Evolutionary conservation across 768 basidiomycete species (phyloP), one percentile per base, ranked within the genome.

Genomic region (Tubosaeta sp.): DNA sequence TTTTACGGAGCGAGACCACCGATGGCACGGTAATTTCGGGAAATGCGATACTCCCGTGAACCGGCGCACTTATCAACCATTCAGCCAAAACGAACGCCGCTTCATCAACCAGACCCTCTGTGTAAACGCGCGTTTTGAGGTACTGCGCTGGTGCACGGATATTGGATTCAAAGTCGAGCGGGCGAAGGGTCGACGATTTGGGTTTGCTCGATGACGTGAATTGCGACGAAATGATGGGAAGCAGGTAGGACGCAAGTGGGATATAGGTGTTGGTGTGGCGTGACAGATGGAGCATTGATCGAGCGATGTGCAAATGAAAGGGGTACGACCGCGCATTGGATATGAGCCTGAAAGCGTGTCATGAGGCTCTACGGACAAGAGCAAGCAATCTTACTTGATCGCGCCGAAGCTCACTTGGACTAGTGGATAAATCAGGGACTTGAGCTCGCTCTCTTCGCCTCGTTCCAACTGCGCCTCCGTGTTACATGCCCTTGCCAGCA

Each of bases 381-480:
- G 32, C 52, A 52, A 40, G 13, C 6, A 12, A 3, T 6, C 86
- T 59, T 68, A 95, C 94, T 88, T 89, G 60, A 96, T 86, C 46
- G 93, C 90, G 25, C 96, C 96, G 48, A 97, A 71, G 49, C 91
- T 82, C 43, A 99, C 89, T 68, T 99, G 96, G 9, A 96, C 90
- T 18, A 99, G 78, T 9, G 96, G 96, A 67, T 95, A 98, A 49
- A 98, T 87, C 45, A 99, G 74, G n/a, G 90, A 79, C 62, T 84
- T 80, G 51, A 98, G 76, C 54, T 88, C 87, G 65, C 86, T 92
- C 61, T 86, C 87, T 46, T 78, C 69, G 7, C 76, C 74, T 27
- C 75, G 73, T 48, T 76, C 77, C 13, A 67, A 64, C 52, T 82
- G 76, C 3, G 74, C 71, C 59, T 84, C 73, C 25, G 73, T 71